Base-by-base conservation (phyloP, 305 asterid genomes). In the Fraxinus nigra region DNA sequence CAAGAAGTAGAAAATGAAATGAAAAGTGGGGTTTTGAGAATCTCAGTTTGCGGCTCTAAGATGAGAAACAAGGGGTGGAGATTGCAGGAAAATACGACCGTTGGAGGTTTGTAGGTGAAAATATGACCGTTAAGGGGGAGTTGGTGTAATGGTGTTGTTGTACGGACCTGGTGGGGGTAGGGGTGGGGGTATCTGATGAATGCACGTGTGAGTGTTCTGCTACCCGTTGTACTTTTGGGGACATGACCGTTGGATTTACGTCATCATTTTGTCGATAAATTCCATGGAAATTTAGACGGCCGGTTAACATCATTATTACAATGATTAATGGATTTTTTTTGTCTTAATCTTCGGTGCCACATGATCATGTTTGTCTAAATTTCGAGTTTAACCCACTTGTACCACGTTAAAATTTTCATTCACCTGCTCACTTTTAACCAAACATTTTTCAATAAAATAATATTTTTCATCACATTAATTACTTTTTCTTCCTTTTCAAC, bases 51-150 rank as follows among this genome's bases (percentile, higher is more conserved):
- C 63, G 88, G 87, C 89, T 92, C 92, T 91, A 33, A 75, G 94
- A 90, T 89, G 79, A 46, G 35, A 46, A 92, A 91, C 94, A 9
- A 46, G 85, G 87, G 95, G 94, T 82, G 81, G 82, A 81, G 87
- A 86, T 28, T 79, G 89, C 78, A 61, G 33, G 83, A 77, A 51
- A 83, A 90, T 91, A 80, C 84, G 91, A 90, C 98, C 98, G 98
- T 94, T 94, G 82, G 79, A 51, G 38, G 82, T 70, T 78, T 91
- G 97, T 92, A 91, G 92, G 93, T 81, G 87, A 82, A 70, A 94
- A 92, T 91, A 87, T 85, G 93, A 89, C 97, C 97, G 98, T 94
- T 91, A 73, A 85, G 89, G 89, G 63, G 63, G 63, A 82, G 88
- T 87, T 85, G 86, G 90, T n/a, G n/a, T n/a, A n/a, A n/a, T n/a